Percentiles rank a stretch among this genome's conserved stretches.
Evolutionary conservation across 1,284 basidiomycete genomes (phyloP).

Genomic region (Boletus subluridellus): DNA sequence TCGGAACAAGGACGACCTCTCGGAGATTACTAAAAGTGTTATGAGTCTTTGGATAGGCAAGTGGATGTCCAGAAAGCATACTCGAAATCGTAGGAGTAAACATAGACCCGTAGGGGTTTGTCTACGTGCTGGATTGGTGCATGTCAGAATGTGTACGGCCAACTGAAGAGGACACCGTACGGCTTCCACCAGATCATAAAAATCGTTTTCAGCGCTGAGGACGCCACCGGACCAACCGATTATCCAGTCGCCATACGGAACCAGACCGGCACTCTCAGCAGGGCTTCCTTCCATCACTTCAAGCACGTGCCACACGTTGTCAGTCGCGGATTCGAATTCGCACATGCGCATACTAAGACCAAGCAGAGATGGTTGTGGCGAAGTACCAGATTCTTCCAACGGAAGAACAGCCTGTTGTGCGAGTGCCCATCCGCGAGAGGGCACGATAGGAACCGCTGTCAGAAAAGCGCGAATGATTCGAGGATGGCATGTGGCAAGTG

Average conservation of each 20-base stretch:
- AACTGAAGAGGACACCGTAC: constrained; percentile 44
- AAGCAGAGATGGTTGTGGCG: constrained; percentile 74
- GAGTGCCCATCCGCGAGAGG: constrained; percentile 81
- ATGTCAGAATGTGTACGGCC: constrained; percentile 12
- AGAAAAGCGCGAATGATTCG: constrained; percentile 6
- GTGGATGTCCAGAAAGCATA: constrained; percentile 42
- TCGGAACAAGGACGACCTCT: constrained; percentile 90
- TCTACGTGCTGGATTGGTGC: constrained; percentile 71
- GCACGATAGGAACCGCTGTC: constrained; percentile 78
- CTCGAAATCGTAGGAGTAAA: constrained; percentile 98
- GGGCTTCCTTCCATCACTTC: constrained; percentile 96
- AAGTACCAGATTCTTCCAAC: constrained; percentile 36
- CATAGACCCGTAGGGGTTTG: constrained; percentile 89
- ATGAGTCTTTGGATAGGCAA: constrained; percentile 9
- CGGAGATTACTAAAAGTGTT: constrained; percentile 65
- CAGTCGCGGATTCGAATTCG: constrained; percentile 80
- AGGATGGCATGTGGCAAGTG: not conserved
- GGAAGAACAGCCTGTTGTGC: constrained; percentile 38
- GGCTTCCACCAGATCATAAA: constrained; percentile 93
- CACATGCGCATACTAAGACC: constrained; percentile 92
- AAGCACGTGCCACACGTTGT: constrained; percentile 97
- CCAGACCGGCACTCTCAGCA: constrained; percentile 84
- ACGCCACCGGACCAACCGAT: constrained; percentile 95
- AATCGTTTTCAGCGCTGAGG: constrained; percentile 89
- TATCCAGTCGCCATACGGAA: constrained; percentile 87